A percentile compares a stretch with the other conserved stretches of the same genome.
These are phyloP conservation scores for Zelonia costaricensis DNA, from an alignment of 208 protist species.

Conservation along the genomic window DNA sequence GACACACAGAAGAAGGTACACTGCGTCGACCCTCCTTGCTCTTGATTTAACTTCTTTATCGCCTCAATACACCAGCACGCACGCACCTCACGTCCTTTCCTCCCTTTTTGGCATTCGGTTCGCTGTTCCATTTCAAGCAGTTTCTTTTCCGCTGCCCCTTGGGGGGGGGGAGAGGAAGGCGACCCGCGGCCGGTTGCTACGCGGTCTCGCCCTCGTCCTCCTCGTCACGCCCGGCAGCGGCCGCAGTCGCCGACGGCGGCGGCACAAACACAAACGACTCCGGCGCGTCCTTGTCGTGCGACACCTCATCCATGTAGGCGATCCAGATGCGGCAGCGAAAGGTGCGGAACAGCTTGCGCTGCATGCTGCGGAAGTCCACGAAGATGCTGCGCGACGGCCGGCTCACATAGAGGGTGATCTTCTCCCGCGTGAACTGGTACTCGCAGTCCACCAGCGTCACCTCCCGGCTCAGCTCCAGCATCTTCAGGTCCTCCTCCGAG, in stretches of 20 bases:
- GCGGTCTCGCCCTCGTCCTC: not conserved
- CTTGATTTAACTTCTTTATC: too few relatives aligned
- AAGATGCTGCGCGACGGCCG: conserved; percentile 49
- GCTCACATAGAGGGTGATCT: conserved; percentile 71
- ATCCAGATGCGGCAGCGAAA: conserved; percentile 81
- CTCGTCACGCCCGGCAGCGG: not conserved
- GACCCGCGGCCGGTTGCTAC: too few relatives aligned
- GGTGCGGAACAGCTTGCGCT: conserved; percentile 63
- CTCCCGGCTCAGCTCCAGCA: conserved; percentile 28
- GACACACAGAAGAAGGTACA: too few relatives aligned
- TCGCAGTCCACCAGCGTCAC: conserved; percentile 55
- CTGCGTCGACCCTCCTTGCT: too few relatives aligned
- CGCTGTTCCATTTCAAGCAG: too few relatives aligned
- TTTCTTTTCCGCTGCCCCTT: too few relatives aligned
- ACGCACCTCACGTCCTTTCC: too few relatives aligned
- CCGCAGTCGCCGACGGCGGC: conserved; percentile 9
- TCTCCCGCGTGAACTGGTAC: conserved; percentile 67
- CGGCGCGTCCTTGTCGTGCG: conserved; percentile 40
- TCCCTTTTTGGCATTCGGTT: too few relatives aligned
- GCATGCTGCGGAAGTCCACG: conserved; percentile 76
- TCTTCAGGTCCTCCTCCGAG: conserved; percentile 20
- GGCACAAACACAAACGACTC: conserved; percentile 33
- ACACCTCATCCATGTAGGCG: conserved; percentile 71
- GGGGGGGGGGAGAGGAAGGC: too few relatives aligned
- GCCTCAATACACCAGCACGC: too few relatives aligned